A percentile compares a stretch with the other conserved stretches of the same genome.
phyloP scores from a whole-genome alignment of 768 basidiomycete species.

The Cystoderma amianthinum region DNA sequence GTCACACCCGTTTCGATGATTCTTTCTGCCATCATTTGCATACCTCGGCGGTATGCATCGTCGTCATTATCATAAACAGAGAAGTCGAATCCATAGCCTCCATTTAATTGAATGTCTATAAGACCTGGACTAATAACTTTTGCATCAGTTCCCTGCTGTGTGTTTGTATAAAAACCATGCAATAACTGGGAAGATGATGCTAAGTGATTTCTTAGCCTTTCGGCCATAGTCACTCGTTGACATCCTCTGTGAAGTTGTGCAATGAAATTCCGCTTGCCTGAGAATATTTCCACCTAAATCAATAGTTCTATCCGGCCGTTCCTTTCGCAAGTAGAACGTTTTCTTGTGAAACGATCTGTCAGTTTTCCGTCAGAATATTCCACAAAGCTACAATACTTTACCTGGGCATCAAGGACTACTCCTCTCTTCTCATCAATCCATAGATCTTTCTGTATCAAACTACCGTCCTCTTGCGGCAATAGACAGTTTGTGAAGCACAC shows the following conservation, averaged over 20 bases:
- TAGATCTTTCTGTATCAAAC: constrained; percentile 63
- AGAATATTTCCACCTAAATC: constrained; percentile 75
- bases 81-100: constrained; percentile 84
- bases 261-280: constrained; percentile 33
- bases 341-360: constrained; percentile 37
- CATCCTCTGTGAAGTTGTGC: no score
- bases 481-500: constrained; percentile 87
- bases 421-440: constrained; percentile 79
- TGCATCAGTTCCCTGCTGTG: no score
- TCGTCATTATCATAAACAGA: constrained; percentile 75
- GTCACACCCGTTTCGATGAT: constrained; percentile 88
- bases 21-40: constrained; percentile 64
- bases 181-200: background rate
- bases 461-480: constrained; percentile 75
- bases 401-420: constrained; percentile 71
- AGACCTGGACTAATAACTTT: constrained; percentile 61
- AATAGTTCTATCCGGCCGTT: constrained; percentile 56
- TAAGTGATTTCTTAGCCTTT: background rate
- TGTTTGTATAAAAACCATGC: no score
- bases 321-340: constrained; percentile 58
- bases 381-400: constrained; percentile 13
- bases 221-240: background rate
- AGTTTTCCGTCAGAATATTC: no score
- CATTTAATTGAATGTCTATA: constrained; percentile 87
- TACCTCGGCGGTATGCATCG: constrained; percentile 56